Evolutionary conservation across 2,329 filamentous ascomycete genomes (phyloP), one percentile per base, ranked within the genome.

Genomic region (Colletotrichum kahawae): DNA sequence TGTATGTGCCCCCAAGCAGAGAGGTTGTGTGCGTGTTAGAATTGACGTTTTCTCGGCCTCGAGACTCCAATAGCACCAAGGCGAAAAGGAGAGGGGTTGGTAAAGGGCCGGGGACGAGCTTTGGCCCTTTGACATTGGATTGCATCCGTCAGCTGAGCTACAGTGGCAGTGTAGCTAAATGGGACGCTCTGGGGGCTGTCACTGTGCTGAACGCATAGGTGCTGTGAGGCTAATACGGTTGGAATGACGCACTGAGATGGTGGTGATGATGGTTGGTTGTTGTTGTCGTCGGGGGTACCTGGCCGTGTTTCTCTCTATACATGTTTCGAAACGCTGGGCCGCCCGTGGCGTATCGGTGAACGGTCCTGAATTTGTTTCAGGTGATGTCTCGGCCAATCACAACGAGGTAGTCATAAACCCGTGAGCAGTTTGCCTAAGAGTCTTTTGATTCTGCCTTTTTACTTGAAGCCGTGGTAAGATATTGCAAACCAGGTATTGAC

Each of bases 291-390:
- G 64, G 64, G 29, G 21, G n/a, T 48, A 27, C 31, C 36, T 63
- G 70, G 57, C 34, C 63, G 27, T 64, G 43, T 64, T 73, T 73
- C 67, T 31, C 38, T 62, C 60, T 56, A 62, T 36, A 59, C 67
- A 29, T 71, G 72, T 76, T 76, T 76, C 73, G 70, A 76, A 76
- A 76, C 73, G 70, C 70, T 76, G 59, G 70, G 34, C 36, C 29
- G 48, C 48, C 69, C 38, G 48, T 76, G 70, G 72, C 75, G 67
- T 68, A 34, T 69, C 75, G 75, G 75, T 77, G 72, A 71, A 54
- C 60, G 62, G 74, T 77, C 76, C 74, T 77, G 71, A 77, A 77
- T 77, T 69, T 77, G 76, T 77, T 77, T 77, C 76, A 77, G 76
- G 75, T 75, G 67, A 31, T 36, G 27, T 71, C 34, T 34, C 43